A percentile compares a stretch with the other conserved stretches of the same genome.
Evolutionary conservation across 129 eudicot genomes (phyloP).

Genomic region (Pseudognaphalium luteoalbum): DNA sequence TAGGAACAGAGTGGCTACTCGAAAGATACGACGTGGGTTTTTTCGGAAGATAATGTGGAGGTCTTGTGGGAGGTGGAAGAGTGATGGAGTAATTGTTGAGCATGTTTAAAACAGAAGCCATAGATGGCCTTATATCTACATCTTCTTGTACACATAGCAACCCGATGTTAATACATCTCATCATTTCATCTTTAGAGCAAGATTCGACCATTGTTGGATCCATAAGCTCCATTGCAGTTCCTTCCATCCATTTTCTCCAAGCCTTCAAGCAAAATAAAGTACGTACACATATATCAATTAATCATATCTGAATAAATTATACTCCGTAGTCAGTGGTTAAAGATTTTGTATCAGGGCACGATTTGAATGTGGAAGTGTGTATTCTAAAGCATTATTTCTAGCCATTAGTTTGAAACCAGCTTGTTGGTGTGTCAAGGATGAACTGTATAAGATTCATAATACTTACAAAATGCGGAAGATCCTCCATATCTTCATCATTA

Average conservation of each 20-base stretch:
- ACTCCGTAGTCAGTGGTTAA: not conserved
- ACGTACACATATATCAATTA: not conserved
- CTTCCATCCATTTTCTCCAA: conserved; percentile 5
- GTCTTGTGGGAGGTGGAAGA: conserved; percentile 2
- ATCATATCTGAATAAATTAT: not conserved
- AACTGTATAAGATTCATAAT: not conserved
- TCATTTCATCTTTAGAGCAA: not conserved
- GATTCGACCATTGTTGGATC: conserved; percentile 10
- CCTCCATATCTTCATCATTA: not conserved
- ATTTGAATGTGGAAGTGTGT: too few relatives aligned
- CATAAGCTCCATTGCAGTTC: not conserved
- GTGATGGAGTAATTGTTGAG: conserved; percentile 3
- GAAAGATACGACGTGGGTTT: not conserved
- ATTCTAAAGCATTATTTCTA: not conserved
- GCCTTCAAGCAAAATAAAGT: not conserved
- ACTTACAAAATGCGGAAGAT: not conserved
- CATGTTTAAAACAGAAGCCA: conserved; percentile 10
- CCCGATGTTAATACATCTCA: conserved; percentile 12
- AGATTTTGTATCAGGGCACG: not conserved
- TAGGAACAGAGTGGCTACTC: not conserved
- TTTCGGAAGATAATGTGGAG: conserved; percentile 1
- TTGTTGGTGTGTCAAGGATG: not conserved
- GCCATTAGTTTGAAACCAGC: not conserved
- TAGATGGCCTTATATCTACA: conserved; percentile 5
- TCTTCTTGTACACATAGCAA: conserved; percentile 13